A percentile compares a stretch with the other conserved stretches of the same genome.
These are phyloP conservation scores for Colletotrichum zoysiae DNA, from an alignment of 2,329 filamentous ascomycete genomes.

Conservation along the genomic window DNA sequence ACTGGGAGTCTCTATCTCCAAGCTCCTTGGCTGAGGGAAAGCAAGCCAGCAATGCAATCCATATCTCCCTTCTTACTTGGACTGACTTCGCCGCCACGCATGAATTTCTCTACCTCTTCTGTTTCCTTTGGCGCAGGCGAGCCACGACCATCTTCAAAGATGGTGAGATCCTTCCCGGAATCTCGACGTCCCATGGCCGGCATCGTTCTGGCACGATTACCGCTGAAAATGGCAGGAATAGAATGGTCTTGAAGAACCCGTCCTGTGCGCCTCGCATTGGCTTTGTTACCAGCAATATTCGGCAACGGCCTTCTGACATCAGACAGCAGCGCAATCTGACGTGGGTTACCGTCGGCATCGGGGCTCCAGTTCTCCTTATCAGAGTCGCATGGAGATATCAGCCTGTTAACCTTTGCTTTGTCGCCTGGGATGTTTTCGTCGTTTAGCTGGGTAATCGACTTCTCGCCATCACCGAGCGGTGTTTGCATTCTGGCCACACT, in stretches of 20 bases:
- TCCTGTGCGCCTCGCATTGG: slow-evolving; percentile 57
- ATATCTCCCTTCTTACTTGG: slow-evolving; percentile 84
- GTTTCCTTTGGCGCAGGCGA: slow-evolving; percentile 44
- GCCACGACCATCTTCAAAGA: slow-evolving; percentile 65
- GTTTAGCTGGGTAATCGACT: not conserved
- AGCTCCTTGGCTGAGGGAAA: slow-evolving; percentile 92
- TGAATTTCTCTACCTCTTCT: slow-evolving; percentile 80
- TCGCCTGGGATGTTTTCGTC: slow-evolving; percentile 42
- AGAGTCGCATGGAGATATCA: slow-evolving; percentile 70
- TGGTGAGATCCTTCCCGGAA: slow-evolving; percentile 54
- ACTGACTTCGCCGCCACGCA: slow-evolving; percentile 73
- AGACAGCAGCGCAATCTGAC: slow-evolving; percentile 44
- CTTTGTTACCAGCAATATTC: slow-evolving; percentile 46
- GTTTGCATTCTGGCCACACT: slow-evolving; percentile 73
- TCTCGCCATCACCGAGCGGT: slow-evolving; percentile 9
- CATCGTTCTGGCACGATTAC: slow-evolving; percentile 56
- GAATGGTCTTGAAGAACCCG: slow-evolving; percentile 58
- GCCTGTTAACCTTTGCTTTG: slow-evolving; percentile 56
- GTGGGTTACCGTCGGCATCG: slow-evolving; percentile 60
- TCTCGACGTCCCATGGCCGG: slow-evolving; percentile 51
- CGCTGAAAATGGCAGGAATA: slow-evolving; percentile 50
- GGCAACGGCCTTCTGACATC: slow-evolving; percentile 53
- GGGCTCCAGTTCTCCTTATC: slow-evolving; percentile 95
- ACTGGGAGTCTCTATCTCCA: slow-evolving; percentile 71
- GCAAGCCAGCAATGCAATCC: slow-evolving; percentile 88